These are phyloP conservation scores for Saccharomycopsis javanensis DNA, from an alignment of 805 yeast genomes.

Conservation along the genomic window DNA sequence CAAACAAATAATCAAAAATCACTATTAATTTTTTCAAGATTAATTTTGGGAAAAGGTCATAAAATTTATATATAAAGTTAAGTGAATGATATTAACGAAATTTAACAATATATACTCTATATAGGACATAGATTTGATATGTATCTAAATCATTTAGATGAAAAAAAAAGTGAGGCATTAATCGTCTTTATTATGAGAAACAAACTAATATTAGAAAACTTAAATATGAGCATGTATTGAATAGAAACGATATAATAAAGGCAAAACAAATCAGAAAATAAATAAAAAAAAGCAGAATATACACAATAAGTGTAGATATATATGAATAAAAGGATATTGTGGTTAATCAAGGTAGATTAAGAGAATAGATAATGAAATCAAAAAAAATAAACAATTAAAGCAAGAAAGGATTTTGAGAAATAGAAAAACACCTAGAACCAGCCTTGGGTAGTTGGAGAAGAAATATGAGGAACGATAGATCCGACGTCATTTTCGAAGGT, in stretches of 20 bases:
- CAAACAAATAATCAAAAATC: no score
- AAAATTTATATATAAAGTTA: no score
- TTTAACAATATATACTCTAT: no score
- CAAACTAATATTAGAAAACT: background rate
- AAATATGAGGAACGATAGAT: constrained; percentile 11
- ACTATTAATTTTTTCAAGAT: no score
- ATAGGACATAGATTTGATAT: no score
- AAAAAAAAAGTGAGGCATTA: no score
- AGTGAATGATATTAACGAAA: no score
- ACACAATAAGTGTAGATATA: background rate
- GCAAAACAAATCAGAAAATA: background rate
- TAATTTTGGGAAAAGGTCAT: no score
- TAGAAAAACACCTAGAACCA: constrained; percentile 3
- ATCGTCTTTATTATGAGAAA: background rate
- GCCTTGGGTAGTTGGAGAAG: constrained; percentile 6
- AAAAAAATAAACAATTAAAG: background rate
- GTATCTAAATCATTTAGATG: no score
- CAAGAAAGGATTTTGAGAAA: background rate
- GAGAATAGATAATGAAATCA: background rate
- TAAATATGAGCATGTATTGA: background rate
- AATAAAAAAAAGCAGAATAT: background rate
- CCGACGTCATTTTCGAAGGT: constrained; percentile 3
- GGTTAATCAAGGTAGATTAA: background rate
- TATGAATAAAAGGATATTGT: background rate
- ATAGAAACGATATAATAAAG: background rate